phyloP scores from a whole-genome alignment of 768 basidiomycete genomes.

The Suillus hirtellus region DNA sequence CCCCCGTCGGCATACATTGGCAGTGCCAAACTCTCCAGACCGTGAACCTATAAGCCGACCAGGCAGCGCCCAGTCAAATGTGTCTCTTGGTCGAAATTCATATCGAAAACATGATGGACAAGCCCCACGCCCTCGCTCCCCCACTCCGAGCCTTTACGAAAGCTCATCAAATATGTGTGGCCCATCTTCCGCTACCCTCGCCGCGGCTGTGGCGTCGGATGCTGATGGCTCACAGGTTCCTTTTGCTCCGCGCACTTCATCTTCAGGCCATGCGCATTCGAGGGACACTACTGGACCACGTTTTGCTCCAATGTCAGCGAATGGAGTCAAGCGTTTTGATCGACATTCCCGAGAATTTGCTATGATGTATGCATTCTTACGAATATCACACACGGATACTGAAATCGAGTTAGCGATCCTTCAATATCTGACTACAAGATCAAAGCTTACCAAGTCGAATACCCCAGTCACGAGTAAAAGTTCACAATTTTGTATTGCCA shows the following conservation, averaged over 20 bases:
- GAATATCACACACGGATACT: constrained; percentile 2
- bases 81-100: constrained; percentile 15
- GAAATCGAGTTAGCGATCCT: constrained; percentile 12
- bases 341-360: constrained; percentile 13
- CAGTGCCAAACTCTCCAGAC: constrained; percentile 11
- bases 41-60: constrained; percentile 11
- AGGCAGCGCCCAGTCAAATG: constrained; percentile 14
- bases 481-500: not conserved
- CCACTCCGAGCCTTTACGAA: constrained; percentile 16
- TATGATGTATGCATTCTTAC: constrained; percentile 14
- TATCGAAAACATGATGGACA: constrained; percentile 20
- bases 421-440: constrained; percentile 17
- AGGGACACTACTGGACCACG: constrained; percentile 13
- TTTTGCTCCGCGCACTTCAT: not conserved
- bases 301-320: constrained; percentile 18
- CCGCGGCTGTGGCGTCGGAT: constrained; percentile 4
- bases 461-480: constrained; percentile 16
- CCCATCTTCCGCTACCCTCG: constrained; percentile 13
- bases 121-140: constrained; percentile 17
- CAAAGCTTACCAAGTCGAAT: constrained; percentile 13
- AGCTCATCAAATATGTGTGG: constrained; percentile 12
- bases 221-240: not conserved
- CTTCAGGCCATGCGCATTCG: not conserved
- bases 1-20: constrained; percentile 14
- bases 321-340: constrained; percentile 20